Conservation (phyloP, 1,284 basidiomycete genomes). For the Paramarasmius palmivorus region DNA sequence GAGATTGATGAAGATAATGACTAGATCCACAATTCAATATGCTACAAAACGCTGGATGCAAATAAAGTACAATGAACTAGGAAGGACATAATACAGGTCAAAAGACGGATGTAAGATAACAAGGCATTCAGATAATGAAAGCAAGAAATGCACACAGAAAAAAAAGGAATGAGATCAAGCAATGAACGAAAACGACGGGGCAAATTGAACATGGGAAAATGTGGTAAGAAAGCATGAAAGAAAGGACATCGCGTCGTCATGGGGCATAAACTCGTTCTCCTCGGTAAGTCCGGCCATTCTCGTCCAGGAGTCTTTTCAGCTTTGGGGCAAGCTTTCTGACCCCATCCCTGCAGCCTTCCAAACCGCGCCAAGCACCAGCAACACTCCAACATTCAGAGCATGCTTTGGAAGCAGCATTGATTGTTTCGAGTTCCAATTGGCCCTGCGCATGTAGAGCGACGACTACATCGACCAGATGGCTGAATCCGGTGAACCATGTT, state of each 20-base stretch:
- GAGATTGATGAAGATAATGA: constrained; percentile 20
- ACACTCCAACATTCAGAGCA: constrained; percentile 83
- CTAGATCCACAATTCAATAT: neutral
- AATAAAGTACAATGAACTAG: constrained; percentile 4
- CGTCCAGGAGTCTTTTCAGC: constrained; percentile 65
- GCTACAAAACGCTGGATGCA: neutral
- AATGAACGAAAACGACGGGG: neutral
- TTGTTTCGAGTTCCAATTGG: constrained; percentile 70
- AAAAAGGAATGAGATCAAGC: neutral
- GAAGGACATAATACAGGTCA: neutral
- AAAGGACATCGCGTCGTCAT: constrained; percentile 22
- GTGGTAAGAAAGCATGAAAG: neutral
- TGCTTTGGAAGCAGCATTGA: constrained; percentile 70
- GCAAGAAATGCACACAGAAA: neutral
- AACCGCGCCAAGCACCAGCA: constrained; percentile 63
- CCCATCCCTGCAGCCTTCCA: constrained; percentile 59
- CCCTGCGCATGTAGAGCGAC: constrained; percentile 62
- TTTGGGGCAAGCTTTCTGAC: constrained; percentile 60
- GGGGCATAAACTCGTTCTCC: constrained; percentile 68
- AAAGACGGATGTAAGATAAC: neutral
- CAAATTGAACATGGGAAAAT: neutral
- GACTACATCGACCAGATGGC: constrained; percentile 67
- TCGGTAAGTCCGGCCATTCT: constrained; percentile 64
- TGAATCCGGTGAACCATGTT: constrained; percentile 68
- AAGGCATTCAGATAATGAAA: too few relatives aligned